Evolutionary conservation across 768 basidiomycete genomes (phyloP), one percentile per base, ranked within the genome.

Genomic region (Serpula lacrymans): DNA sequence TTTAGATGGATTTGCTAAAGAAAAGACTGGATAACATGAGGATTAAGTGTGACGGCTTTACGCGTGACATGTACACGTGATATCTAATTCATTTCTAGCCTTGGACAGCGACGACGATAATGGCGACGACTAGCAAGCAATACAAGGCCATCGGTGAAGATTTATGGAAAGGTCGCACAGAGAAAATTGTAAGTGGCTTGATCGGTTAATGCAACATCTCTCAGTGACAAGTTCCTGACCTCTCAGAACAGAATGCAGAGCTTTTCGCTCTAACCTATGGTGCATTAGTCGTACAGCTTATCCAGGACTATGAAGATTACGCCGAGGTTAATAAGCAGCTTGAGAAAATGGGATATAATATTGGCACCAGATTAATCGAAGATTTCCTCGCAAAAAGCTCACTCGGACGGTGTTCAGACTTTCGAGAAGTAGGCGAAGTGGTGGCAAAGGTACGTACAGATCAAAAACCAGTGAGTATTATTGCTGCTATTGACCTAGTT

Each of bases 281-380:
- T 37, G 94, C 94, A 17, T 80, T 98, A 37, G 96, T 99, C 34
- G 92, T 98, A 24, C 96, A 99, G 67, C 78, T 99, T 46, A 93
- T 98, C 47, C 96, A 98, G 58, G 96, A 99, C 64, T 98, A 97
- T 56, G 96, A 99, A 57, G 94, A 99, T 69, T 98, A 96, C 58
- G 76, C 75, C 11, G 91, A 95, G 60, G 88, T 91, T 47, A 91
- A 91, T 64, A 94, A 90, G 62, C 94, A 99, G 61, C 82, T 99
- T 3, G 95, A 99, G 54, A 95, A 93, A 69, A 98, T 97, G 95
- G 96, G 96, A 3, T 97, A 96, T 65, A 96, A 94, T 59, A 98
- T 99, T 44, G 96, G 96, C 20, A 95, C 84, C 17, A 75, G 96
- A 27, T 68, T 99, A 39, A 96, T 99, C 42, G 96, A 99, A 58